Evolutionary conservation across 352 stramenopile species (phyloP).

Genomic region (Halophytophthora polymorphica): DNA sequence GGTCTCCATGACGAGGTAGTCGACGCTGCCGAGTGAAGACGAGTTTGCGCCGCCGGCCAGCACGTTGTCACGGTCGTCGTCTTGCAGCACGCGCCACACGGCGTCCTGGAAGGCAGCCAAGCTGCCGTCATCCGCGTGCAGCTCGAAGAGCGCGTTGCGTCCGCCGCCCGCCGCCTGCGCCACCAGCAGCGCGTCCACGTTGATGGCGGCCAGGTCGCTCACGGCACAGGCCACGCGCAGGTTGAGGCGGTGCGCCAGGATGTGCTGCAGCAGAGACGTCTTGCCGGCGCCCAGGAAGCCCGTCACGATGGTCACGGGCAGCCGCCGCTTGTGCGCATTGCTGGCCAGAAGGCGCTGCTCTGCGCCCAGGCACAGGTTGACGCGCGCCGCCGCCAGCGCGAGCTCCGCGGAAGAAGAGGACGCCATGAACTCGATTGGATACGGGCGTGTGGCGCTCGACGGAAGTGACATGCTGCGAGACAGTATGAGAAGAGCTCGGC

Average conservation of each 20-base stretch:
- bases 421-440: no score
- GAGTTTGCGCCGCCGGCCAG: slow-evolving; percentile 1
- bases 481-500: no score
- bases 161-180: slow-evolving; percentile 25
- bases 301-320: slow-evolving; percentile 66
- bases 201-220: slow-evolving; percentile 65
- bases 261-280: slow-evolving; percentile 62
- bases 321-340: slow-evolving; percentile 42
- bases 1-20: slow-evolving; percentile 78
- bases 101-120: slow-evolving; percentile 66
- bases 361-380: slow-evolving; percentile 55
- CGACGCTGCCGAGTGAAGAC: slow-evolving; percentile 45
- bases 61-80: slow-evolving; percentile 7
- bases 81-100: slow-evolving; percentile 51
- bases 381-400: slow-evolving; percentile 41
- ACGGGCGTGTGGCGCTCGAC: no score
- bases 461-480: no score
- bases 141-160: slow-evolving; percentile 29
- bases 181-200: slow-evolving; percentile 68
- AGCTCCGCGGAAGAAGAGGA: slow-evolving; percentile 19
- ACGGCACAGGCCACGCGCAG: slow-evolving; percentile 65
- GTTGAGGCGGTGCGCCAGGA: slow-evolving; percentile 66
- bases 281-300: slow-evolving; percentile 70
- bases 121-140: slow-evolving; percentile 22
- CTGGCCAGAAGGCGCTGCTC: slow-evolving; percentile 50